Evolutionary conservation across 2,329 filamentous ascomycete genomes (phyloP), one percentile per base, ranked within the genome.

Genomic region (Aureobasidium sp.): DNA sequence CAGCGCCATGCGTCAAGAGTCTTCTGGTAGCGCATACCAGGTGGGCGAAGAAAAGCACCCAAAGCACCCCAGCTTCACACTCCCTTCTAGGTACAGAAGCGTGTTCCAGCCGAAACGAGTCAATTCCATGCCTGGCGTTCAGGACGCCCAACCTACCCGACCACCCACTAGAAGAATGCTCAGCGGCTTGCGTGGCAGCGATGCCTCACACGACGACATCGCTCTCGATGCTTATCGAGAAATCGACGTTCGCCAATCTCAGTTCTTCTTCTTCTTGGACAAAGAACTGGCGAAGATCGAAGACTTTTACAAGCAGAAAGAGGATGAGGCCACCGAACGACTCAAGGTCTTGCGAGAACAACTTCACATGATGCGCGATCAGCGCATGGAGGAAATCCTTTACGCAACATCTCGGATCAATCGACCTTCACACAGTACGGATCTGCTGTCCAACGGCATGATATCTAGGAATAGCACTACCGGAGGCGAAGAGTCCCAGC

Each of bases 251-350:
- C 82, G 85, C 19, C 87, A 96, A 72, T 82, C 82, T n/a, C 90
- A 96, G 15, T 97, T 99, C 71, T 93, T 92, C 72, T 76, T 79
- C 0, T 99, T 94, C 69, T 78, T 99, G 59, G 90, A 97, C 68
- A 78, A 78, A 11, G 89, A 99, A 75, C 78, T 99, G 15, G 81
- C 86, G n/a, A 99, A 97, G 75, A 90, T 99, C 12, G 92, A 99
- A 71, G 76, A 79, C 0, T 99, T 99, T 70, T 97, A 97, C 77
- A 86, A 84, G 67, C 77, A 84, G 67, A 97, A 97, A 71, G 94
- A 99, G 71, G 82, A 89, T 31, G 90, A 97, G 71, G 90, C 93
- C 0, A 88, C 85, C 0, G 78, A 86, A 60, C 84, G 92, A 2
- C 77, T 97, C 27, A 77, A 79, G 0, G 73, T 88, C 4, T 79